Evolutionary conservation across 1,139 yeast genomes (phyloP), one percentile per base, ranked within the genome.

Genomic region (Yamadazyma buinensis): DNA sequence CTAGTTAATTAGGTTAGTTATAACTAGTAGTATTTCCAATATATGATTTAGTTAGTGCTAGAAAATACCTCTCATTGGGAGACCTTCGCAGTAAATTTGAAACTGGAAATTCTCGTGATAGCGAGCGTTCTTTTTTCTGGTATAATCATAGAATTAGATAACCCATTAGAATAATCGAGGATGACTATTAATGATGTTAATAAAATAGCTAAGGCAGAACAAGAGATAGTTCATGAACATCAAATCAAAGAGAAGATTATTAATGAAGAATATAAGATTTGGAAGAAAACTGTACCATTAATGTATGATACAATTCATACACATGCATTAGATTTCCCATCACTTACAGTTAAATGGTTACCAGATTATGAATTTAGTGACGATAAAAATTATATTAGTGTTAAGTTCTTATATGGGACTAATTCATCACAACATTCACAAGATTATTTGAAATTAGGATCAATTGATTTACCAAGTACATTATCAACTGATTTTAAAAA

Each of bases 231-330:
- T 23, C 54, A 55, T 26, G 74, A 65, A 39, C 74, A 70, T 48
- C 80, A 73, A 48, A 55, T 61, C 38, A 63, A 63, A 36, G 81
- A 75, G 45, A 75, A 74, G 47, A 51, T 75, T 15, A 61, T 67
- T 41, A 76, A 76, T 44, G 82, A 76, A 55, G 95, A 86, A 59
- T 88, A 80, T 67, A 85, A 88, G 52, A 84, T 85, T 38, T 92
- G 98, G 98, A 90, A 90, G 59, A 92, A 92, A 54, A 81, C 95
- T 10, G 84, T 92, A n/a, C 96, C 95, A 12, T 72, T 87, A 46
- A 65, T 92, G 34, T 92, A 92, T 61, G 86, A 86, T 56, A 67
- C 85, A 42, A 73, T 87, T 47, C 76, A 86, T 43, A 76, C 95
- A 23, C 69, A 76, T 42, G 77, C 85, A 15, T 64, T 80, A 33